A percentile compares a stretch with the other conserved stretches of the same genome.
phyloP scores from a whole-genome alignment of 2,329 filamentous ascomycete species.

The Xylaria sp. region DNA sequence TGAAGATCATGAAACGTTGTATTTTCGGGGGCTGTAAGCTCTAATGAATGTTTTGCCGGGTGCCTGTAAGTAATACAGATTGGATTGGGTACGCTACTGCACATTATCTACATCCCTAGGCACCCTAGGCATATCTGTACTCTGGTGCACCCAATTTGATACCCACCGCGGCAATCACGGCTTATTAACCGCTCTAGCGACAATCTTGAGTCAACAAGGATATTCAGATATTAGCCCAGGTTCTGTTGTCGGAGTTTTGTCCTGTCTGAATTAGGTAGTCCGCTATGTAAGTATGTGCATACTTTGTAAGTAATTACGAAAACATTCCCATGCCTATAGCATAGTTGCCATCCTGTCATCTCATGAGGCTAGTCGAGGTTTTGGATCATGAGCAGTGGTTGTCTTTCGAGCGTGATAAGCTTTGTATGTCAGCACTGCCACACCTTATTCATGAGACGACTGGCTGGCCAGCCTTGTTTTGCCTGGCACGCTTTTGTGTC shows the following conservation, averaged over 20 bases:
- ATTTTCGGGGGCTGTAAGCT: conserved; percentile 25
- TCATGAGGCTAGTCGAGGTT: conserved; percentile 6
- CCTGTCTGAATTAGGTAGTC: conserved; percentile 9
- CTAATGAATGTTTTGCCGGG: conserved; percentile 9
- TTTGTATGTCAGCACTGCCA: conserved; percentile 24
- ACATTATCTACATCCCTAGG: neutral
- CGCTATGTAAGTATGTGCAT: neutral
- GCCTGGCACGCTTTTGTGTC: conserved; percentile 1
- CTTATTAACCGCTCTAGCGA: conserved; percentile 12
- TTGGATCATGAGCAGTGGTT: neutral
- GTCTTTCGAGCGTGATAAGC: conserved; percentile 8
- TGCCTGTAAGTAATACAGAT: neutral
- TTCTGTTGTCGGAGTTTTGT: conserved; percentile 10
- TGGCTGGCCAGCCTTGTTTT: conserved; percentile 9
- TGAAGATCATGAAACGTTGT: conserved; percentile 41
- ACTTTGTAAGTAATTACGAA: neutral
- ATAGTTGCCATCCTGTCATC: conserved; percentile 13
- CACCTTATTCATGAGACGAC: conserved; percentile 30
- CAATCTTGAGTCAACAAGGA: neutral
- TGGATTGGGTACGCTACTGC: neutral
- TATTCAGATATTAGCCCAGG: neutral
- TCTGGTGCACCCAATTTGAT: neutral
- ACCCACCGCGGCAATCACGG: conserved; percentile 26
- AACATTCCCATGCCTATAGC: neutral
- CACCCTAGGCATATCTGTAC: neutral